phyloP scores from a whole-genome alignment of 495 filamentous ascomycete species.

The Penicillium pulvis region DNA sequence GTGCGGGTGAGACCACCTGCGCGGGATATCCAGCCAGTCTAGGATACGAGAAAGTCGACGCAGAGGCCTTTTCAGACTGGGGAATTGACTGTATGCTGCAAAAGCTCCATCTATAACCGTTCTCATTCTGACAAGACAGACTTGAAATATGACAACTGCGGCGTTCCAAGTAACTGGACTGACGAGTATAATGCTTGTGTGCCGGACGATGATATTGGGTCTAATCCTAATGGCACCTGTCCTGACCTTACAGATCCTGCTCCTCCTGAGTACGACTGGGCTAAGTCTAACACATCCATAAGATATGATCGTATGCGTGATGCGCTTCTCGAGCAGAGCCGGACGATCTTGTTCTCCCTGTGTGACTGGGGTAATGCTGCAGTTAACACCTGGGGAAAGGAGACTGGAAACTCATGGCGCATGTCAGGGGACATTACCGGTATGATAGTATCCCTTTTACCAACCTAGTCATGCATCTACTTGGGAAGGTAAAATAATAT shows the following conservation, averaged over 20 bases:
- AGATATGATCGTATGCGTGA: constrained; percentile 62
- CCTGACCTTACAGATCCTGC: constrained; percentile 38
- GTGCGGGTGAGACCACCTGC: constrained; percentile 65
- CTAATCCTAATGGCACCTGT: constrained; percentile 45
- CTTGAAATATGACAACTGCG: constrained; percentile 76
- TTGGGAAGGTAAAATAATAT: neutral
- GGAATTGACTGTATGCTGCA: constrained; percentile 58
- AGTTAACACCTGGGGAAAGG: constrained; percentile 54
- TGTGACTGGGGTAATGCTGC: constrained; percentile 65
- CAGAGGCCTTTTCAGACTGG: constrained; percentile 63
- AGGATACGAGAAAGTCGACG: constrained; percentile 64
- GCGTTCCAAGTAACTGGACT: constrained; percentile 43
- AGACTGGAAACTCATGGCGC: constrained; percentile 57
- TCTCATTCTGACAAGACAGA: constrained; percentile 34
- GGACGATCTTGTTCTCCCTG: constrained; percentile 65
- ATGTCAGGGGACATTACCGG: constrained; percentile 56
- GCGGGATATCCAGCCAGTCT: constrained; percentile 63
- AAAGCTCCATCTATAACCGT: neutral
- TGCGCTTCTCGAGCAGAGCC: constrained; percentile 52
- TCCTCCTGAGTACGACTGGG: constrained; percentile 54
- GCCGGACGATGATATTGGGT: constrained; percentile 29
- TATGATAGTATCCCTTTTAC: constrained; percentile 20
- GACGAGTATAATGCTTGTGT: constrained; percentile 45
- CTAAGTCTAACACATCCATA: constrained; percentile 49
- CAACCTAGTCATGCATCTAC: constrained; percentile 3